Base-by-base conservation (phyloP, 257 asterid genomes). In the Hygrophila difformis region DNA sequence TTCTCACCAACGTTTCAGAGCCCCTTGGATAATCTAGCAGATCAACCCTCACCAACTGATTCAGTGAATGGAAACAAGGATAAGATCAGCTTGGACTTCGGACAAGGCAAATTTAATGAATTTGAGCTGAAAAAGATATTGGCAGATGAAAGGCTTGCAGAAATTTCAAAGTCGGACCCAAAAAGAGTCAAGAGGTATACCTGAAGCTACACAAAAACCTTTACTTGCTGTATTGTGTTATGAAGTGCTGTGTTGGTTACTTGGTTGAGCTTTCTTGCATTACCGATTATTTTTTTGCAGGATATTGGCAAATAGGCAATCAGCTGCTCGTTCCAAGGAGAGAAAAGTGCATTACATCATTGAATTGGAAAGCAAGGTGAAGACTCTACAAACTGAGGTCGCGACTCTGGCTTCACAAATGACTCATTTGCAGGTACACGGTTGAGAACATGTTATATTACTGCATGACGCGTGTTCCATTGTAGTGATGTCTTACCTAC, bases 271-370 rank as follows among this genome's bases (percentile, higher is more conserved):
- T 20, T 18, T 36, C 47, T 22, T 37, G 19, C n/a, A 28, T 17
- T n/a, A n/a, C n/a, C 53, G 15, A 10, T 39, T 51, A 14, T n/a
- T 59, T 45, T 36, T 35, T 53, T 8, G 39, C 74, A 88, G 97
- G 72, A 82, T 88, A 67, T 64, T 88, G 74, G 93, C 95, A 15
- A 88, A 81, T 58, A 84, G 97, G 39, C 93, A 78, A 41, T 88
- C 97, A 37, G 95, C 95, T 64, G 97, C 95, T 67, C 92, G 95
- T 44, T 88, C 97, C 33, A 88, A 88, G 76, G 97, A 88, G 72
- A 64, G 94, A 38, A 88, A 84, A 68, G 12, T 69, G 73, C 82
- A 76, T 15, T 88, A 88, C 82, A 88, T 88, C 48, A 70, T 94
- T 12, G 94, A 88, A 67, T 71, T 88, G 76, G 97, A 88, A 62